phyloP scores from a whole-genome alignment of 2,329 filamentous ascomycete genomes.

The Kalaharituber pfeilii region DNA sequence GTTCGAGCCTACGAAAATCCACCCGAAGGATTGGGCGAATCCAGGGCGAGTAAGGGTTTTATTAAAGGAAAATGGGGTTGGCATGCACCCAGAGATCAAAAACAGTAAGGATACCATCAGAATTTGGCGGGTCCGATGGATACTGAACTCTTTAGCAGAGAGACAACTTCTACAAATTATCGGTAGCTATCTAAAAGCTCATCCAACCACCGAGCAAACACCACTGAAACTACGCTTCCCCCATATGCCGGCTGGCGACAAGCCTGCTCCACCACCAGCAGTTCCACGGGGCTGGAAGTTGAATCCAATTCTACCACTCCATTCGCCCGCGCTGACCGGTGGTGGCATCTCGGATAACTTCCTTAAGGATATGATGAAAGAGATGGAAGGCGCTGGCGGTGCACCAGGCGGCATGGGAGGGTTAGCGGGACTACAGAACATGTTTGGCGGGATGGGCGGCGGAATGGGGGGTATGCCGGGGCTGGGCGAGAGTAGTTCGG shows the following conservation, averaged over 20 bases:
- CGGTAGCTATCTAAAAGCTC: conserved; percentile 52
- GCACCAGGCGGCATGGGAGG: conserved; percentile 29
- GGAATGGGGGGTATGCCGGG: conserved; percentile 35
- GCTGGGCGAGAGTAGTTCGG: conserved; percentile 19
- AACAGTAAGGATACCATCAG: conserved; percentile 38
- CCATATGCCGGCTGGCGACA: conserved; percentile 49
- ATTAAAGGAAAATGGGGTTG: conserved; percentile 43
- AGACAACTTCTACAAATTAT: conserved; percentile 76
- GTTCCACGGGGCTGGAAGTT: conserved; percentile 87
- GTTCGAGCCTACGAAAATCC: conserved; percentile 78
- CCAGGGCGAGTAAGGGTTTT: conserved; percentile 73
- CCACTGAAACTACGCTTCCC: conserved; percentile 56
- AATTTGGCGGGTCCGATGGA: no score
- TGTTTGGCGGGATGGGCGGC: conserved; percentile 25
- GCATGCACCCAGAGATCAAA: conserved; percentile 37
- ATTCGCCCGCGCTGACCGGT: conserved; percentile 76
- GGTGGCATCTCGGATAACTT: conserved; percentile 90
- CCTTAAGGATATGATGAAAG: conserved; percentile 90
- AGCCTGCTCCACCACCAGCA: conserved; percentile 52
- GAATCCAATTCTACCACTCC: conserved; percentile 62
- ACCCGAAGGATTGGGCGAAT: conserved; percentile 96
- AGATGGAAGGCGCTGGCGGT: conserved; percentile 43
- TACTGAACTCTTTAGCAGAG: no score
- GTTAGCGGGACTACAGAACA: conserved; percentile 22
- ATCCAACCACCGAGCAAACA: conserved; percentile 58